Evolutionary conservation across 495 filamentous ascomycete species (phyloP).

Genomic region (Echria macrotheca): DNA sequence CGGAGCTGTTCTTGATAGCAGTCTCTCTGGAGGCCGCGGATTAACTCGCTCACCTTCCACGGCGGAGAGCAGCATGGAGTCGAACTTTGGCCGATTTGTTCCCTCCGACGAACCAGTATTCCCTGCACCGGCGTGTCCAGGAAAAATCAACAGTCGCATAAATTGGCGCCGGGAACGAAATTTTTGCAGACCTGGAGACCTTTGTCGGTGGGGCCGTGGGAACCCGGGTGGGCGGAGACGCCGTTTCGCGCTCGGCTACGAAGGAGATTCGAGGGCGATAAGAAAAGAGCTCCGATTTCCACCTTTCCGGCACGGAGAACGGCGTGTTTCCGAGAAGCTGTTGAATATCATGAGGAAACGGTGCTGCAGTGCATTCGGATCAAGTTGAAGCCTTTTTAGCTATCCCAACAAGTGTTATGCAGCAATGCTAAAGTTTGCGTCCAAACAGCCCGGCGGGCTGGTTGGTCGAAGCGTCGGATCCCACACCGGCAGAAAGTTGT

Average conservation of each 20-base stretch:
- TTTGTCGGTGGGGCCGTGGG: constrained; percentile 20
- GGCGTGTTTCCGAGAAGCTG: constrained; percentile 8
- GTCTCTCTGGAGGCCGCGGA: not conserved
- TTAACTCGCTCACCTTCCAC: no score
- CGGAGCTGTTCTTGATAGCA: constrained; percentile 5
- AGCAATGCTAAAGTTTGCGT: no score
- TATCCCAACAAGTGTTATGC: no score
- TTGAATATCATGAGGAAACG: no score
- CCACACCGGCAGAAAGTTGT: not conserved
- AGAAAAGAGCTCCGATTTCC: constrained; percentile 23
- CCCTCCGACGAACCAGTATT: not conserved
- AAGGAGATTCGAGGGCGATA: constrained; percentile 37
- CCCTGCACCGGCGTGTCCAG: not conserved
- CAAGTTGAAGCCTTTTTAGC: no score
- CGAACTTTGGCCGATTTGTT: no score
- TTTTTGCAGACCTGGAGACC: constrained; percentile 33
- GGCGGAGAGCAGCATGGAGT: no score
- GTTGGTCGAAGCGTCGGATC: no score
- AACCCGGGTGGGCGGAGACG: constrained; percentile 17
- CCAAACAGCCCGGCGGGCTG: no score
- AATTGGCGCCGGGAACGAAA: constrained; percentile 24
- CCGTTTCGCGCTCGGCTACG: constrained; percentile 18
- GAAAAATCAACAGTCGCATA: constrained; percentile 3
- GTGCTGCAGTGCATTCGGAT: no score
- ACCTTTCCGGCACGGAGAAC: constrained; percentile 1